A percentile compares a stretch with the other conserved stretches of the same genome.
Evolutionary conservation across 805 yeast genomes (phyloP).

Genomic region (Candida nemodendra): DNA sequence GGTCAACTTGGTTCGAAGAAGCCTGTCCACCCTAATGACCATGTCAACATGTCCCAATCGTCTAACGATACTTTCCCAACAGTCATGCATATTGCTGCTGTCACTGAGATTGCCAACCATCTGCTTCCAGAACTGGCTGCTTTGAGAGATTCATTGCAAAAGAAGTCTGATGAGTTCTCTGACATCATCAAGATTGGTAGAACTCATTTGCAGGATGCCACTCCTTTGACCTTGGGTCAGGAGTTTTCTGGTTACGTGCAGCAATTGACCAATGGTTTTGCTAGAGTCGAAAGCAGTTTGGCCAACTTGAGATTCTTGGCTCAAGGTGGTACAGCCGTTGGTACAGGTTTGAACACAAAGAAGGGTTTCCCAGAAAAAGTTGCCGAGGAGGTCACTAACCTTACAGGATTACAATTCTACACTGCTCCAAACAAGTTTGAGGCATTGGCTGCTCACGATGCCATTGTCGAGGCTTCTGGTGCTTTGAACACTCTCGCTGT

Average conservation of each 20-base stretch:
- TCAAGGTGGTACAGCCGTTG: conserved; percentile 99
- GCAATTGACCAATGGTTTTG: conserved; percentile 88
- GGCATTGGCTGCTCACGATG: conserved; percentile 98
- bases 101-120: conserved; percentile 72
- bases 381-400: conserved; percentile 79
- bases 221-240: conserved; percentile 96
- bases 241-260: conserved; percentile 96
- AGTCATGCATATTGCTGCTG: conserved; percentile 99
- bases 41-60: conserved; percentile 97
- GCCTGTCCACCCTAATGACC: conserved; percentile 98
- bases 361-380: conserved; percentile 85
- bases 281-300: conserved; percentile 73
- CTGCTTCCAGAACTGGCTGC: conserved; percentile 78
- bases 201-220: conserved; percentile 98
- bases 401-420: conserved; percentile 84
- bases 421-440: conserved; percentile 99
- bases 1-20: conserved; percentile 88
- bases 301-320: conserved; percentile 81
- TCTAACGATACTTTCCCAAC: conserved; percentile 99
- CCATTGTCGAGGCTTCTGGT: conserved; percentile 96
- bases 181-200: conserved; percentile 97
- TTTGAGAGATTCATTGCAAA: conserved; percentile 75
- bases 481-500: conserved; percentile 94
- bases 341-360: conserved; percentile 95
- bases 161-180: conserved; percentile 78